Percentiles rank a stretch among this genome's conserved stretches.
These are phyloP conservation scores for Passalora sequoiae DNA, from an alignment of 2,329 filamentous ascomycete genomes.

Conservation along the genomic window DNA sequence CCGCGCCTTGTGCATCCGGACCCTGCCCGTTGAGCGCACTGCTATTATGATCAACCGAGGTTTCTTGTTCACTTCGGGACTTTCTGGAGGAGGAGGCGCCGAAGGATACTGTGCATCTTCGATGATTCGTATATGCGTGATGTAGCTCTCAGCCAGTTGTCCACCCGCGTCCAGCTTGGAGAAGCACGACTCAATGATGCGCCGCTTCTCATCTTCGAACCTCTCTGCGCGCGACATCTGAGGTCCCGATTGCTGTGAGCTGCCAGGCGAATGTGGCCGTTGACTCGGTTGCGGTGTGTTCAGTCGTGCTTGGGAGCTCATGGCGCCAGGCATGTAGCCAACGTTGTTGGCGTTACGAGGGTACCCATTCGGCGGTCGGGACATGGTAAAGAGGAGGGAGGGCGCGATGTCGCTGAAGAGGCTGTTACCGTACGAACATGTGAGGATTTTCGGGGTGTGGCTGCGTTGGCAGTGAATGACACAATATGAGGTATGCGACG, in stretches of 20 bases:
- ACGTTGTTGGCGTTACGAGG: slow-evolving; percentile 7
- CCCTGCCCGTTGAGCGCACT: slow-evolving; percentile 83
- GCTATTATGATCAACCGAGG: slow-evolving; percentile 86
- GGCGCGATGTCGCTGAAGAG: not conserved
- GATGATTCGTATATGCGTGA: slow-evolving; percentile 87
- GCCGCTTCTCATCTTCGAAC: slow-evolving; percentile 93
- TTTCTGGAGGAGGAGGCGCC: slow-evolving; percentile 73
- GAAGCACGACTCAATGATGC: slow-evolving; percentile 94
- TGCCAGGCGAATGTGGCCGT: slow-evolving; percentile 6
- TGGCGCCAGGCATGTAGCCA: not conserved
- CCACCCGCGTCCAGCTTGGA: slow-evolving; percentile 82
- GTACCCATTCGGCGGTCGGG: slow-evolving; percentile 11
- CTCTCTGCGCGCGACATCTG: slow-evolving; percentile 59
- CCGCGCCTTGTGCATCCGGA: slow-evolving; percentile 93
- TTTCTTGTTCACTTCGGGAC: slow-evolving; percentile 73
- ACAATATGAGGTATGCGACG: too few relatives aligned
- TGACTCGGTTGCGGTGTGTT: slow-evolving; percentile 1
- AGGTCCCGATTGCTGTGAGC: not conserved
- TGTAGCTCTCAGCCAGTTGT: slow-evolving; percentile 85
- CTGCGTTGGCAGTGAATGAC: too few relatives aligned
- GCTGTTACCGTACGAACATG: not conserved
- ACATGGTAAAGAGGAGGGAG: slow-evolving; percentile 1
- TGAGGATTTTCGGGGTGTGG: too few relatives aligned
- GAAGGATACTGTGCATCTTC: slow-evolving; percentile 83
- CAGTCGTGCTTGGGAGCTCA: slow-evolving; percentile 3